A percentile compares a stretch with the other conserved stretches of the same genome.
phyloP scores from a whole-genome alignment of 164 flowering plant species.

The Vitis rotundifolia region DNA sequence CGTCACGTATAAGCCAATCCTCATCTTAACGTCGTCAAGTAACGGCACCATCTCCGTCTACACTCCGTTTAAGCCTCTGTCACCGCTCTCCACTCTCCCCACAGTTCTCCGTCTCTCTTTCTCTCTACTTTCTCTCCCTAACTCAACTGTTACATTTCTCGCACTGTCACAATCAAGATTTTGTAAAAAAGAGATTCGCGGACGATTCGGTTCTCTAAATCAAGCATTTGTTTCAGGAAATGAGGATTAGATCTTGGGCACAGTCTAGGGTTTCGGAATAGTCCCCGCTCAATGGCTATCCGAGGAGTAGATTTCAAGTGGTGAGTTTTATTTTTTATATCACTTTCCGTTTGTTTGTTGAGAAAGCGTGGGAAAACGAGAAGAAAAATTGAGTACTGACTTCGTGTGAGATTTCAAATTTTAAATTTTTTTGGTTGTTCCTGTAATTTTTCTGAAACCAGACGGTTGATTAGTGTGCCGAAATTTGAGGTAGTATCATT shows the following conservation, averaged over 20 bases:
- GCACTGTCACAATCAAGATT: background rate
- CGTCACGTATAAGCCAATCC: too few relatives aligned
- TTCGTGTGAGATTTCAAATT: background rate
- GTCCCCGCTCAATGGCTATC: slow-evolving; percentile 54
- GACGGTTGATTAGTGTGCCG: too few relatives aligned
- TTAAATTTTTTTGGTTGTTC: background rate
- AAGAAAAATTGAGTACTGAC: too few relatives aligned
- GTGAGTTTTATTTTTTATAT: slow-evolving; percentile 25
- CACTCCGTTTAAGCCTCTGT: too few relatives aligned
- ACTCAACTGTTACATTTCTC: background rate
- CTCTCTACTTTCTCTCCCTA: slow-evolving; percentile 4
- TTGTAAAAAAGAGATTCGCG: background rate
- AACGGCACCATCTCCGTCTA: too few relatives aligned
- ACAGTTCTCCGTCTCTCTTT: background rate
- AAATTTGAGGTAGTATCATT: background rate
- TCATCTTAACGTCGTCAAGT: too few relatives aligned
- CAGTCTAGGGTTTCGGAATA: slow-evolving; percentile 20
- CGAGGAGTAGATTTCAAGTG: slow-evolving; percentile 92
- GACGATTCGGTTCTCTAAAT: background rate
- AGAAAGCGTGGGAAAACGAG: too few relatives aligned
- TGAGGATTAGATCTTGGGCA: slow-evolving; percentile 4
- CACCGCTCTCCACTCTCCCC: background rate
- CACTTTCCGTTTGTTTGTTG: background rate
- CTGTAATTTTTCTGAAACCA: background rate
- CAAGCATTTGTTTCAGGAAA: background rate